Base-by-base conservation (phyloP, 306 rosid species). In the Quercus glauca region DNA sequence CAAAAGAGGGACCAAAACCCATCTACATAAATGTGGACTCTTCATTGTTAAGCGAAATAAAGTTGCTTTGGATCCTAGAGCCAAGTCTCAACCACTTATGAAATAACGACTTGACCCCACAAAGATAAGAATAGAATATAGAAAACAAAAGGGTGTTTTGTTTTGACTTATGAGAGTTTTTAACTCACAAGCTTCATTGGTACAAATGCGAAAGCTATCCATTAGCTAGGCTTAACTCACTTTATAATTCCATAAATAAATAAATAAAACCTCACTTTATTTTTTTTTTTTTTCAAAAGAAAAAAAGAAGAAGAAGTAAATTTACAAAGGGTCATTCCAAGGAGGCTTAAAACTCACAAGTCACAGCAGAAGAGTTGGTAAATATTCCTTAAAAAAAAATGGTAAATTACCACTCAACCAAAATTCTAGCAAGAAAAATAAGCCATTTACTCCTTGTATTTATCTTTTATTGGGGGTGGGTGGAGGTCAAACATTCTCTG, bases 21-120 rank as follows among this genome's bases (percentile, higher is more conserved):
- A 31, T 31, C n/a, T 9, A 9, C 31, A 0, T 25, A 20, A 5
- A 17, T 14, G 37, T 18, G 17, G 53, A 49, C 15, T 49, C 12
- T 52, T 65, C 64, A 41, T n/a, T 2, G n/a, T 5, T 31, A 55
- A 77, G 69, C 75, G n/a, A 68, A 13, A 56, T 20, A 69, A 56
- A 55, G 69, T 9, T 5, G 69, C 75, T 21, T 77, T 23, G 81
- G 81, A 77, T 77, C 75, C 51, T 51, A 69, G 49, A 69, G 45
- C 3, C 1, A 41, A 8, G 12, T 41, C 57, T 55, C 5, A 17
- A 37, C 59, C 23, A 56, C 35, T 41, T 6, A 15, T 6, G 41
- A 29, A n/a, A 18, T 25, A 52, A 63, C 33, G 23, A 76, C 23
- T 21, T 26, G 10, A 52, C 49, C 37, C 71, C 71, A 56, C 71